Evolutionary conservation across 2,329 filamentous ascomycete species (phyloP).

Genomic region (Acrocalymma vagum): DNA sequence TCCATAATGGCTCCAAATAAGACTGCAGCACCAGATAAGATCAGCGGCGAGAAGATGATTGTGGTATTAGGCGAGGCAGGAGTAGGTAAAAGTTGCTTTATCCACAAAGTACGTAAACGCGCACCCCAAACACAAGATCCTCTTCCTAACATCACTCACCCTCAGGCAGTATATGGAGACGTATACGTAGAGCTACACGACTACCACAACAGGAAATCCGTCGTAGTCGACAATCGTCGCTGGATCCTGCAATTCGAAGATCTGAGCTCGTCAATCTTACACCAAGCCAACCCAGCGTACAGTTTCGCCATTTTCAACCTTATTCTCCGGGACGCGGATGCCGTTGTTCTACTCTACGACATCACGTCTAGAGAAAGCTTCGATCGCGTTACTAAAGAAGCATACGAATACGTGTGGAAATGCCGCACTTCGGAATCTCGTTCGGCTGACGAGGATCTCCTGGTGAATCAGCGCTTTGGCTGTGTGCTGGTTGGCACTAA

Average conservation of each 20-base stretch:
- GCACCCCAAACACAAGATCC: no score
- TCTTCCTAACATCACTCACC: no score
- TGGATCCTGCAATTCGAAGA: constrained; percentile 25
- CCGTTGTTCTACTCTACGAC: constrained; percentile 40
- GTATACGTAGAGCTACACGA: no score
- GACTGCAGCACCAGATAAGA: no score
- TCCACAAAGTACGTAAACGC: constrained; percentile 23
- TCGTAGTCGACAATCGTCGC: constrained; percentile 15
- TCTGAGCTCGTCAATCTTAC: constrained; percentile 24
- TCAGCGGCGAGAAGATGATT: no score
- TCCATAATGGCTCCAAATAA: no score
- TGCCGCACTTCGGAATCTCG: constrained; percentile 11
- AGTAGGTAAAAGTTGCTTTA: constrained; percentile 32
- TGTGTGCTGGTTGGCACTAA: constrained; percentile 42
- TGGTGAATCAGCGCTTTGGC: constrained; percentile 26
- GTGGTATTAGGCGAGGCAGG: constrained; percentile 27
- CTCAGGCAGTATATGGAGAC: no score
- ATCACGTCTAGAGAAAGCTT: constrained; percentile 31
- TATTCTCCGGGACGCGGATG: constrained; percentile 21
- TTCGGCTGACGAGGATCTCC: constrained; percentile 1
- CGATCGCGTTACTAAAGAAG: constrained; percentile 23
- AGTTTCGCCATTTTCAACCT: constrained; percentile 13
- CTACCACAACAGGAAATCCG: no score
- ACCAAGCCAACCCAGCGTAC: constrained; percentile 9
- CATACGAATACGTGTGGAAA: constrained; percentile 23